Percentiles rank a stretch among this genome's conserved stretches.
Evolutionary conservation across 2,329 filamentous ascomycete species (phyloP).

Genomic region (Talaromyces islandicus): DNA sequence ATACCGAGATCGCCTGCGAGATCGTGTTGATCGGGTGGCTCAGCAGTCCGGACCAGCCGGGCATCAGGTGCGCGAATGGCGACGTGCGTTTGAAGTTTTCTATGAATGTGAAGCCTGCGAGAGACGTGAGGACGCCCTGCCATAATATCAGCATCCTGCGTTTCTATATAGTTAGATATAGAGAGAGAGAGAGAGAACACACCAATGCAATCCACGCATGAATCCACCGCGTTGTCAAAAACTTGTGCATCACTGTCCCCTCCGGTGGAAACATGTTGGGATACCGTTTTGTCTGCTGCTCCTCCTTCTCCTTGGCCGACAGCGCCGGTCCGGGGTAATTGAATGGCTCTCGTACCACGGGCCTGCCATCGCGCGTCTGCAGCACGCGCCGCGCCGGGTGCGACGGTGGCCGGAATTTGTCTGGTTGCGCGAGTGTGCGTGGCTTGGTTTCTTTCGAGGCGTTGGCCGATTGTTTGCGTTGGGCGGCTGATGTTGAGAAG

Average conservation of each 20-base stretch:
- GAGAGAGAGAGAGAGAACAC: constrained; percentile 25
- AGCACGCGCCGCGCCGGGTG: constrained; percentile 66
- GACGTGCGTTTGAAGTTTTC: constrained; percentile 75
- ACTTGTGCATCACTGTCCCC: constrained; percentile 77
- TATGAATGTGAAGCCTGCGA: constrained; percentile 68
- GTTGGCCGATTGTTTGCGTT: constrained; percentile 18
- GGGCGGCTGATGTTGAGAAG: constrained; percentile 12
- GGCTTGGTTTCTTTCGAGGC: constrained; percentile 40
- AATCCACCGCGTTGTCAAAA: constrained; percentile 68
- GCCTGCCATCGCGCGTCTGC: constrained; percentile 32
- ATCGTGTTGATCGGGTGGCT: constrained; percentile 64
- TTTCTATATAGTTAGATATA: not conserved
- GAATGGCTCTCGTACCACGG: constrained; percentile 40
- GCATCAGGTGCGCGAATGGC: constrained; percentile 73
- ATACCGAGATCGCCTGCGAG: constrained; percentile 62
- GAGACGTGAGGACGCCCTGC: constrained; percentile 60
- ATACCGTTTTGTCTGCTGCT: constrained; percentile 67
- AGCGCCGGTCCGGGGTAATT: constrained; percentile 69
- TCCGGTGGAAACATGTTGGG: constrained; percentile 83
- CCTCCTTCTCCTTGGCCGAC: constrained; percentile 58
- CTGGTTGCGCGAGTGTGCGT: constrained; percentile 75
- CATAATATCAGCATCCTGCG: not conserved
- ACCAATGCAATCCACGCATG: constrained; percentile 84
- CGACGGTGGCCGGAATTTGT: constrained; percentile 86
- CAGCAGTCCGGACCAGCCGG: constrained; percentile 62